These are phyloP conservation scores for Chaetomiaceae sp. DNA, from an alignment of 2,329 filamentous ascomycete genomes.

Conservation along the genomic window DNA sequence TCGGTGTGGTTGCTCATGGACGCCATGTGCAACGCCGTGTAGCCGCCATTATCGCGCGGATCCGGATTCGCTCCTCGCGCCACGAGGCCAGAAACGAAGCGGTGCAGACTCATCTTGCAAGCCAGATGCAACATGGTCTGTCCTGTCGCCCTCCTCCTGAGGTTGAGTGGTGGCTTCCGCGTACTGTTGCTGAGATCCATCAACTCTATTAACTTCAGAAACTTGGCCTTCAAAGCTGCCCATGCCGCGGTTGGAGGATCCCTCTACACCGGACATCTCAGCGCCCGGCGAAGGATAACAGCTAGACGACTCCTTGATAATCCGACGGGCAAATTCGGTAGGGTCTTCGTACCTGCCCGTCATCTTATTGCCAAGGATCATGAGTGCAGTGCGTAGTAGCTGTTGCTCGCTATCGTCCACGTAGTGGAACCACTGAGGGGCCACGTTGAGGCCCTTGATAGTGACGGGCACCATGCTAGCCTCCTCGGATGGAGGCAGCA, in stretches of 20 bases:
- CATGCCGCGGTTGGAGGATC: conserved; percentile 32
- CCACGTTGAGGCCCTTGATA: conserved; percentile 48
- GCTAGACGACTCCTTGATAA: conserved; percentile 41
- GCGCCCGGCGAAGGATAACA: conserved; percentile 38
- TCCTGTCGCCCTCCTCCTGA: conserved; percentile 53
- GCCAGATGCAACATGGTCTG: conserved; percentile 80
- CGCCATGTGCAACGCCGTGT: conserved; percentile 77
- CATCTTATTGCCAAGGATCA: conserved; percentile 60
- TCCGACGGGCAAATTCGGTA: conserved; percentile 56
- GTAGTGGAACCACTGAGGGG: conserved; percentile 61
- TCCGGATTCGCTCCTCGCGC: conserved; percentile 74
- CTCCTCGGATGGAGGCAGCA: conserved; percentile 65
- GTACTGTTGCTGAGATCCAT: conserved; percentile 73
- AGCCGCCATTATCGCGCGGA: conserved; percentile 70
- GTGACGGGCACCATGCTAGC: conserved; percentile 67
- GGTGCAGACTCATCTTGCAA: conserved; percentile 67
- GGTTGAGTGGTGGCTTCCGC: conserved; percentile 61
- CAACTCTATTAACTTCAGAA: conserved; percentile 71
- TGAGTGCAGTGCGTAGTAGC: conserved; percentile 62
- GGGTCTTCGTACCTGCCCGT: conserved; percentile 58
- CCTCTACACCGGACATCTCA: conserved; percentile 20
- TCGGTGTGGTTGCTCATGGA: conserved; percentile 70
- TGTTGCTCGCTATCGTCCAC: conserved; percentile 65
- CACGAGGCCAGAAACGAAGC: conserved; percentile 71
- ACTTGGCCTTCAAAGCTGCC: conserved; percentile 58